A percentile compares a stretch with the other conserved stretches of the same genome.
These are phyloP conservation scores for Solanum okadae DNA, from an alignment of 257 asterid species.

Conservation along the genomic window DNA sequence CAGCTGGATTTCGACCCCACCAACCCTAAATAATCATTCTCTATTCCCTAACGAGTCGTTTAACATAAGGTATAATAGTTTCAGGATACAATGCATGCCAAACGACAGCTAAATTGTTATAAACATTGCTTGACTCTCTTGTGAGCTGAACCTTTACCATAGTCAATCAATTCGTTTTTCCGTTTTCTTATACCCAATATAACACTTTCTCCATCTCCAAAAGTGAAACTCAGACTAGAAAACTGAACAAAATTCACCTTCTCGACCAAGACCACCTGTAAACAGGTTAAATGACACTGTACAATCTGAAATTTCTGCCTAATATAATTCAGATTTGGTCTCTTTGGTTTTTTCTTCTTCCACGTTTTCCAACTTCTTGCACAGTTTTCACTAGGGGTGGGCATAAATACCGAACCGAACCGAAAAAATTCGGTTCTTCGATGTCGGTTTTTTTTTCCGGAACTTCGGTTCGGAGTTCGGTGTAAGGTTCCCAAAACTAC, in stretches of 20 bases:
- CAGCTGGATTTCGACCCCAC: conserved; percentile 20
- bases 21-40: neutral
- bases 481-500: no score
- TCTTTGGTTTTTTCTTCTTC: neutral
- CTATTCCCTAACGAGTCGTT: neutral
- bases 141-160: neutral
- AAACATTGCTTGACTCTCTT: no score
- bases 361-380: neutral
- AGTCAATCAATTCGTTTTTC: neutral
- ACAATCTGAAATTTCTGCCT: neutral
- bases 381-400: no score
- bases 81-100: no score
- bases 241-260: neutral
- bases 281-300: neutral
- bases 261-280: neutral
- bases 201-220: neutral
- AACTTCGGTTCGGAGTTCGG: no score
- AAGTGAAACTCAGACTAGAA: neutral
- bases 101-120: no score
- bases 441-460: no score
- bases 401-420: no score
- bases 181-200: neutral
- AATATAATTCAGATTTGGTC: neutral
- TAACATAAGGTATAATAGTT: no score
- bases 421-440: no score